Evolutionary conservation across 257 asterid species (phyloP).

Genomic region (Oldenlandia corymbosa): DNA sequence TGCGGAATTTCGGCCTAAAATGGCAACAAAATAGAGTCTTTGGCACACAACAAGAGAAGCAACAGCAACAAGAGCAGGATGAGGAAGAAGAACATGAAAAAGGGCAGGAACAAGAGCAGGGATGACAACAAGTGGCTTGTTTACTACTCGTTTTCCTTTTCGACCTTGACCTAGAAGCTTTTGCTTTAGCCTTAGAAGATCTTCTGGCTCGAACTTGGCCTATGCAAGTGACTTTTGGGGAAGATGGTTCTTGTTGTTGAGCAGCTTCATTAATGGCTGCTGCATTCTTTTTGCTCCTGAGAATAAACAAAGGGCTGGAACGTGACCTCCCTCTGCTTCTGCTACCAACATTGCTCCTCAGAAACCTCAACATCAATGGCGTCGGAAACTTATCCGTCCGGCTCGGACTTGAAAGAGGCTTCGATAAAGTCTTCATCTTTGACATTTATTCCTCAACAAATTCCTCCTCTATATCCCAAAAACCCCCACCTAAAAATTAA

Average conservation of each 20-base stretch:
- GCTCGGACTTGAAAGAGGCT: conserved; percentile 69
- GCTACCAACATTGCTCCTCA: conserved; percentile 63
- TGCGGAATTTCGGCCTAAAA: conserved; percentile 17
- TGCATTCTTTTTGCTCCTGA: conserved; percentile 27
- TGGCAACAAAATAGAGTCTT: conserved; percentile 17
- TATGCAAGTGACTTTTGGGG: conserved; percentile 87
- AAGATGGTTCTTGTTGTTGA: conserved; percentile 64
- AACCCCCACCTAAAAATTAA: too few relatives aligned
- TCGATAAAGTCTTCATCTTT: conserved; percentile 48
- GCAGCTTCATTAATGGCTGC: conserved; percentile 24
- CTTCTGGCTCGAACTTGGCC: conserved; percentile 81
- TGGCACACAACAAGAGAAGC: conserved; percentile 27
- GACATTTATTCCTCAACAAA: not conserved
- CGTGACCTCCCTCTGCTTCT: conserved; percentile 67
- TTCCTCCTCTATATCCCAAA: too few relatives aligned
- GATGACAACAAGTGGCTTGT: not conserved
- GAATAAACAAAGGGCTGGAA: conserved; percentile 63
- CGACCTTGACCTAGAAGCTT: too few relatives aligned
- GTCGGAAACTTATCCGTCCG: conserved; percentile 77
- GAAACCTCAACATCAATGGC: conserved; percentile 71
- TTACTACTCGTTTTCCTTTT: not conserved
- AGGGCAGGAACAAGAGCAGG: not conserved
- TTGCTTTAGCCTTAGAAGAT: conserved; percentile 16
- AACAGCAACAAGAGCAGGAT: not conserved
- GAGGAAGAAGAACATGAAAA: not conserved